Conservation (phyloP, 148 eudicot species). For the Persicaria tinctoria region DNA sequence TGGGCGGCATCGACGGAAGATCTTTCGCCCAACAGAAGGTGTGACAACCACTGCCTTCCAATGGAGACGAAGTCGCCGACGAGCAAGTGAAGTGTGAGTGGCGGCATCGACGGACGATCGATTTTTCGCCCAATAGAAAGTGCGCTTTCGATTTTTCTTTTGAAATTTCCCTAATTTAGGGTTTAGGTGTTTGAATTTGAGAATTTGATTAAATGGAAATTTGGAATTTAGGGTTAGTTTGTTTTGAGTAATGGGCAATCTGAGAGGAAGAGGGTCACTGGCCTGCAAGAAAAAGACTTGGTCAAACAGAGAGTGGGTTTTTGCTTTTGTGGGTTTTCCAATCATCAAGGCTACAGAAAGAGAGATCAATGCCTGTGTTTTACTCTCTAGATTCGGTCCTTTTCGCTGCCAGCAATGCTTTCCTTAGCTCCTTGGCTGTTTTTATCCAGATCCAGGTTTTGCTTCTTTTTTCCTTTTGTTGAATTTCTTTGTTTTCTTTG, state of each 20-base stretch:
- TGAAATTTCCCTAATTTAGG: too few species aligned
- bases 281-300: not conserved
- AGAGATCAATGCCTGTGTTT: conserved; percentile 33
- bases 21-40: too few species aligned
- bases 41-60: too few species aligned
- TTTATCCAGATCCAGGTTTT: conserved; percentile 89
- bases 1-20: too few species aligned
- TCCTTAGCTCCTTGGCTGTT: conserved; percentile 39
- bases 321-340: not conserved
- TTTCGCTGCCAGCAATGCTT: conserved; percentile 57
- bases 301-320: not conserved
- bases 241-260: conserved; percentile 27
- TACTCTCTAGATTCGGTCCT: conserved; percentile 59
- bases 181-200: too few species aligned
- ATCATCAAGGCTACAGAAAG: not conserved
- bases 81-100: too few species aligned
- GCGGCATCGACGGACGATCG: too few species aligned
- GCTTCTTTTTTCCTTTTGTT: not conserved
- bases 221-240: too few species aligned
- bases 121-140: too few species aligned
- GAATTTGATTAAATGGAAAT: too few species aligned
- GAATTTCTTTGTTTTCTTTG: not conserved
- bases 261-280: conserved; percentile 24
- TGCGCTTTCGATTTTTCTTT: too few species aligned
- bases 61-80: too few species aligned